phyloP scores from a whole-genome alignment of 1,139 yeast genomes.

The Debaryomyces robertsiae region DNA sequence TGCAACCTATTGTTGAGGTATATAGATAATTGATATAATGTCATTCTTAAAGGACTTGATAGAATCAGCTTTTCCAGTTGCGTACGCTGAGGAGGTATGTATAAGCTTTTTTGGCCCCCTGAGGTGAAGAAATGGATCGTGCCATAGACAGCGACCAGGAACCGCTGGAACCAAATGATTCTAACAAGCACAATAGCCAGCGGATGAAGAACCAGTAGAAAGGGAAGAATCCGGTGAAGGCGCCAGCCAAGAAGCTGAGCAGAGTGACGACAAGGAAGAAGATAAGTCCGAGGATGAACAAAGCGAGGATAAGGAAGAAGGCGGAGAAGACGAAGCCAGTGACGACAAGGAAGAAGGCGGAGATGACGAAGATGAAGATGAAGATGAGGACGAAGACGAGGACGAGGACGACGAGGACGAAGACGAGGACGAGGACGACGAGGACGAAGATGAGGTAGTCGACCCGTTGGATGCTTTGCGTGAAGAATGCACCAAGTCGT shows the following conservation, averaged over 20 bases:
- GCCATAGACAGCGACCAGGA: too few species aligned
- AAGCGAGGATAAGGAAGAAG: slow-evolving; percentile 25
- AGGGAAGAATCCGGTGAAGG: slow-evolving; percentile 7
- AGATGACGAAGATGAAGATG: slow-evolving; percentile 47
- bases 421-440: slow-evolving; percentile 74
- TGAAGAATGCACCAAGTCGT: slow-evolving; percentile 67
- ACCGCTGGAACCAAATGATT: neutral
- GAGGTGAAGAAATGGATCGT: neutral
- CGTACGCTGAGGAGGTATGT: slow-evolving; percentile 81
- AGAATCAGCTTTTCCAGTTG: slow-evolving; percentile 82
- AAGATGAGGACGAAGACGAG: slow-evolving; percentile 52
- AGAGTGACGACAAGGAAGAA: slow-evolving; percentile 18
- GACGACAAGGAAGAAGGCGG: slow-evolving; percentile 30
- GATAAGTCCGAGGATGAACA: slow-evolving; percentile 25
- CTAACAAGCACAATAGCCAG: slow-evolving; percentile 5
- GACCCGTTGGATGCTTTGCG: slow-evolving; percentile 72
- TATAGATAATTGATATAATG: slow-evolving; percentile 26
- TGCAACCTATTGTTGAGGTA: slow-evolving; percentile 4
- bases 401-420: slow-evolving; percentile 68
- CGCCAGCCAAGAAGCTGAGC: neutral
- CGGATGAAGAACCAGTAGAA: slow-evolving; percentile 11
- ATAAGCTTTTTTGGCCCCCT: neutral
- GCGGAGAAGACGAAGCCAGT: slow-evolving; percentile 22
- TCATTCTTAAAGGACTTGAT: slow-evolving; percentile 75
- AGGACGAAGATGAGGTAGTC: slow-evolving; percentile 70